Base-by-base conservation (phyloP, 2,329 filamentous ascomycete species). In the Epichloe amarillans region DNA sequence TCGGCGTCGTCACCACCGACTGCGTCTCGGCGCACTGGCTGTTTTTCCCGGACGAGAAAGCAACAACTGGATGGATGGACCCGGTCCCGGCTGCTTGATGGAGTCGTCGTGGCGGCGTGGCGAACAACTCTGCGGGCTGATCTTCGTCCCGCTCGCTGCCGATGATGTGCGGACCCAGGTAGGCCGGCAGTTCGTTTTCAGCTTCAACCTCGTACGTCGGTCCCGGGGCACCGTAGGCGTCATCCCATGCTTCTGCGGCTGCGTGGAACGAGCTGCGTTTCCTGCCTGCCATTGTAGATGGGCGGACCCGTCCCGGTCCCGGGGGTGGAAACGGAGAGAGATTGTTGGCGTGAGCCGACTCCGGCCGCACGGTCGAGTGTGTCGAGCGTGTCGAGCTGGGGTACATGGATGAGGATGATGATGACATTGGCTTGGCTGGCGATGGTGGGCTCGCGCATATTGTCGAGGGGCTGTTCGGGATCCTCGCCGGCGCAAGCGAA, bases 91-190 rank as follows among this genome's bases (percentile, higher is more conserved):
- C 19, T 23, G 14, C 39, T 23, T 49, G 17, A 21, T n/a, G 7
- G n/a, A 40, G 19, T 15, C 19, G 17, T 17, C n/a, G 8, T 3
- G 23, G n/a, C 14, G 36, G 47, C 35, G 14, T 10, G 23, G 36
- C 48, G 17, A 46, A 50, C 12, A 47, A 15, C 4, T 41, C 49
- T 2, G 19, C 19, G 5, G 44, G 50, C 19, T 48, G 50, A 5
- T 51, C 45, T 19, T 49, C 46, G 21, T 49, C 50, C n/a, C 36
- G 21, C n/a, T 49, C 26, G 26, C 41, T 49, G 19, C 17, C 11
- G 36, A 52, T 52, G 41, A 52, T 52, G 26, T 52, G 41, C 8
- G 46, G 50, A 6, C 15, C 50, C 7, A 52, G 46, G 26, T 52
- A 52, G 38, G 46, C 46, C 11, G 50, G 50, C 5, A 52, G 46